Evolutionary conservation across 345 rosid genomes (phyloP).

Genomic region (Linum usitatissimum): DNA sequence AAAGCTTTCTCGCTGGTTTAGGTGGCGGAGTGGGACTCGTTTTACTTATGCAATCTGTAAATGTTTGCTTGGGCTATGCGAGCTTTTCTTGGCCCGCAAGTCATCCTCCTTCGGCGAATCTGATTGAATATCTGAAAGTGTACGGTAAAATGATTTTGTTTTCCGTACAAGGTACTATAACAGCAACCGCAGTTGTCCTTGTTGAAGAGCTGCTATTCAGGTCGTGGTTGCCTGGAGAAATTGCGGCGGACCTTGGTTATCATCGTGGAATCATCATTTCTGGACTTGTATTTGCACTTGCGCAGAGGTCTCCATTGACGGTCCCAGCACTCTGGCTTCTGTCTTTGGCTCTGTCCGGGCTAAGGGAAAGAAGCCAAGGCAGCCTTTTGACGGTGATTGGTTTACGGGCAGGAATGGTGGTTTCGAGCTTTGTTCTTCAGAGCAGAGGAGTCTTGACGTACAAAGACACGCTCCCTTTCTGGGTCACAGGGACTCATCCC

Average conservation of each 20-base stretch:
- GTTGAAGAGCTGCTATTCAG: conserved; percentile 87
- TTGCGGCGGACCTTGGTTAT: conserved; percentile 67
- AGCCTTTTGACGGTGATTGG: conserved; percentile 63
- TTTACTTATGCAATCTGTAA: conserved; percentile 44
- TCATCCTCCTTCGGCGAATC: conserved; percentile 35
- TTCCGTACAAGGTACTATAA: conserved; percentile 42
- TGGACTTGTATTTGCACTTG: conserved; percentile 59
- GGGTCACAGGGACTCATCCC: conserved; percentile 58
- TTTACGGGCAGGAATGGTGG: conserved; percentile 55
- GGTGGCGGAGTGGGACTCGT: conserved; percentile 60
- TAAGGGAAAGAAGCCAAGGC: conserved; percentile 49
- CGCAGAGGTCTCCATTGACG: conserved; percentile 59
- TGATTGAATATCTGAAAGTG: conserved; percentile 35
- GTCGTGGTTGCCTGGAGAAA: conserved; percentile 78
- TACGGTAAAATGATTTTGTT: conserved; percentile 32
- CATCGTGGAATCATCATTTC: conserved; percentile 61
- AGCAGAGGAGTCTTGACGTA: conserved; percentile 49
- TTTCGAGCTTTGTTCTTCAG: conserved; percentile 51
- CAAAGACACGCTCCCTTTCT: conserved; percentile 32
- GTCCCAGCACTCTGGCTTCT: conserved; percentile 73
- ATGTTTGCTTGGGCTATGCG: conserved; percentile 50
- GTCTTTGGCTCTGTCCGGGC: conserved; percentile 57
- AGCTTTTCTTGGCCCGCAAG: conserved; percentile 54
- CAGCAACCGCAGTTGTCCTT: conserved; percentile 52
- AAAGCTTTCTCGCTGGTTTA: conserved; percentile 42